phyloP scores from a whole-genome alignment of 1,284 basidiomycete species.

The Puccinia brachypodii region DNA sequence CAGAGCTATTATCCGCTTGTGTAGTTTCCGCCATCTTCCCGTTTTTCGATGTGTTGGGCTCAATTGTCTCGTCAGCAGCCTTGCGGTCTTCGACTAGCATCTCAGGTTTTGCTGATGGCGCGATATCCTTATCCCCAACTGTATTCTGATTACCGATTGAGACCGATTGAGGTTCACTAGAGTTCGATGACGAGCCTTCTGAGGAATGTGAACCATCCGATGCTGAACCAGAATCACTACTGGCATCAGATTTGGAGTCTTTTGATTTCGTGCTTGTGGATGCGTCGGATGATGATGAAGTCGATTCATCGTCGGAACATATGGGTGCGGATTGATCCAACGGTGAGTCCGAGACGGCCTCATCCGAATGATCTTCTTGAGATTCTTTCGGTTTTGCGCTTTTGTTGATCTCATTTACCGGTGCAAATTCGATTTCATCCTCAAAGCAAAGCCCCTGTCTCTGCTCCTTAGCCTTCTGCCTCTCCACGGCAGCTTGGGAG shows the following conservation, averaged over 20 bases:
- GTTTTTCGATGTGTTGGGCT: background rate
- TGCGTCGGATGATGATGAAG: background rate
- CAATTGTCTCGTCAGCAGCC: background rate
- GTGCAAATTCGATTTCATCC: constrained; percentile 29
- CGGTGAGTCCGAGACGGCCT: background rate
- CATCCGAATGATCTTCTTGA: background rate
- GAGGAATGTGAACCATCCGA: background rate
- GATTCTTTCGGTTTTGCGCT: background rate
- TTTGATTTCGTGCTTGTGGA: background rate
- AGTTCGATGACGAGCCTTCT: background rate
- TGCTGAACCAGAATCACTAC: background rate
- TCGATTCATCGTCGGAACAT: background rate
- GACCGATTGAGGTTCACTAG: background rate
- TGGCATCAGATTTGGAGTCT: background rate
- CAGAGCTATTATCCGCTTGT: background rate
- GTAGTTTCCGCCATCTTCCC: background rate
- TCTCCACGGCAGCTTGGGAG: constrained; percentile 29
- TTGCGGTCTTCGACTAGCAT: background rate
- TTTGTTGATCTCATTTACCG: background rate
- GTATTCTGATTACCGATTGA: background rate
- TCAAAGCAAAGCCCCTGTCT: constrained; percentile 10
- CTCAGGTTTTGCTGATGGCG: background rate
- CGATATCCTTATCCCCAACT: background rate
- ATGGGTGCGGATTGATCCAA: background rate
- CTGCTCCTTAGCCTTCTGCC: constrained; percentile 38